These are phyloP conservation scores for Candida chauliodis DNA, from an alignment of 805 yeast species.

Conservation along the genomic window DNA sequence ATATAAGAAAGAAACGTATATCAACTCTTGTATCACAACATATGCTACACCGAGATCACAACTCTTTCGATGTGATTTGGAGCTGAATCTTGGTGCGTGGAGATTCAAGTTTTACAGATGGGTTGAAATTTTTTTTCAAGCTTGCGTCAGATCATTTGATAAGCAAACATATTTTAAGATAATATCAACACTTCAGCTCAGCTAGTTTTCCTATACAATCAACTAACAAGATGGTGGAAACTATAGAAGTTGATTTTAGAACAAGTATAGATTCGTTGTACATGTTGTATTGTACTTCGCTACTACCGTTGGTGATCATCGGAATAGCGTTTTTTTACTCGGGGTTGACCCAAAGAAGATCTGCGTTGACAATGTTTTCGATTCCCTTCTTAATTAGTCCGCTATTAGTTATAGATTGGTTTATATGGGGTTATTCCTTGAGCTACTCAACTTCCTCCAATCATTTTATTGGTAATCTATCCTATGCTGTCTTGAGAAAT, in stretches of 20 bases:
- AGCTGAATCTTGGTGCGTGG: too few species aligned
- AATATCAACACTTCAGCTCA: too few species aligned
- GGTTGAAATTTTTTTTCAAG: too few species aligned
- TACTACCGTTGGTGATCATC: constrained; percentile 28
- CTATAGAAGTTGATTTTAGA: constrained; percentile 5
- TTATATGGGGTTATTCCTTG: constrained; percentile 42
- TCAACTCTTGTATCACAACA: too few species aligned
- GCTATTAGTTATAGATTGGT: constrained; percentile 38
- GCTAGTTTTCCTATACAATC: too few species aligned
- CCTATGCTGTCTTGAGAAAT: constrained; percentile 29
- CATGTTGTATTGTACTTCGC: constrained; percentile 32
- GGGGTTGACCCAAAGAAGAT: constrained; percentile 41
- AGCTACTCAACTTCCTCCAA: constrained; percentile 35
- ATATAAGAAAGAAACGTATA: too few species aligned
- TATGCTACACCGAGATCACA: too few species aligned
- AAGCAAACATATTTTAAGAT: too few species aligned
- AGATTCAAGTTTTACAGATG: too few species aligned
- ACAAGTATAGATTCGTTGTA: constrained; percentile 19
- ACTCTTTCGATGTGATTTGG: too few species aligned
- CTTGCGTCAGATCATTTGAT: too few species aligned
- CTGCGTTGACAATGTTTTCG: constrained; percentile 38
- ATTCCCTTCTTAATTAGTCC: constrained; percentile 31
- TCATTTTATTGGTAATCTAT: constrained; percentile 31
- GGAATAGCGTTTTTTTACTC: constrained; percentile 41
- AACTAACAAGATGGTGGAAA: too few species aligned